Percentiles rank a stretch among this genome's conserved stretches.
Evolutionary conservation across 768 basidiomycete genomes (phyloP).

Genomic region (Boletellus ananiceps): DNA sequence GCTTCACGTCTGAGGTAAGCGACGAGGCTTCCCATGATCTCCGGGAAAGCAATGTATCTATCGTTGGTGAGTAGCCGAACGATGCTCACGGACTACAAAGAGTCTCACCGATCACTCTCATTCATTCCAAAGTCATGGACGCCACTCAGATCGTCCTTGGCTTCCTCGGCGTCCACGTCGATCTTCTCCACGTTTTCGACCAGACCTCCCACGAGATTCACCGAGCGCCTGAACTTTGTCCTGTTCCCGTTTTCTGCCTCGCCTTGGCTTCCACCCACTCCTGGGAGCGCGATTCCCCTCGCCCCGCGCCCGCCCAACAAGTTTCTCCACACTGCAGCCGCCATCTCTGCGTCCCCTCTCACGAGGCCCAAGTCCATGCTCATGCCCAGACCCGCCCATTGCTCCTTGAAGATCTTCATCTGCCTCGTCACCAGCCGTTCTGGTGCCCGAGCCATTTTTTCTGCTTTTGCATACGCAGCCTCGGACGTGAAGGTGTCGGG

Average conservation of each 20-base stretch:
- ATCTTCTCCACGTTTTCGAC: constrained; percentile 57
- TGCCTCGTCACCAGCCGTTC: constrained; percentile 79
- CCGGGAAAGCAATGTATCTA: constrained; percentile 69
- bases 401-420: constrained; percentile 90
- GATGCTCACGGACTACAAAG: background rate
- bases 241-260: constrained; percentile 2
- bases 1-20: constrained; percentile 70
- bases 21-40: constrained; percentile 68
- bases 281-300: constrained; percentile 50
- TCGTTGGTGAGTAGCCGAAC: constrained; percentile 24
- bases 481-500: constrained; percentile 26
- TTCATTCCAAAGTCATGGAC: constrained; percentile 63
- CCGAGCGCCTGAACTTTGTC: constrained; percentile 49
- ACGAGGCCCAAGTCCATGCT: constrained; percentile 76
- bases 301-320: constrained; percentile 82
- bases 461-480: constrained; percentile 25
- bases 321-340: constrained; percentile 88
- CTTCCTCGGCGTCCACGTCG: constrained; percentile 54
- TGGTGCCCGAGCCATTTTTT: constrained; percentile 49
- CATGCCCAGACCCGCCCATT: constrained; percentile 81
- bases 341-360: constrained; percentile 75
- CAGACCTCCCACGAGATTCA: constrained; percentile 67
- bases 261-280: constrained; percentile 1
- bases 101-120: constrained; percentile 37
- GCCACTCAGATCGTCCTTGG: constrained; percentile 61